Percentiles rank a stretch among this genome's conserved stretches.
Conservation (phyloP, 75 land plant species). For the Ceratopteris richardii region DNA sequence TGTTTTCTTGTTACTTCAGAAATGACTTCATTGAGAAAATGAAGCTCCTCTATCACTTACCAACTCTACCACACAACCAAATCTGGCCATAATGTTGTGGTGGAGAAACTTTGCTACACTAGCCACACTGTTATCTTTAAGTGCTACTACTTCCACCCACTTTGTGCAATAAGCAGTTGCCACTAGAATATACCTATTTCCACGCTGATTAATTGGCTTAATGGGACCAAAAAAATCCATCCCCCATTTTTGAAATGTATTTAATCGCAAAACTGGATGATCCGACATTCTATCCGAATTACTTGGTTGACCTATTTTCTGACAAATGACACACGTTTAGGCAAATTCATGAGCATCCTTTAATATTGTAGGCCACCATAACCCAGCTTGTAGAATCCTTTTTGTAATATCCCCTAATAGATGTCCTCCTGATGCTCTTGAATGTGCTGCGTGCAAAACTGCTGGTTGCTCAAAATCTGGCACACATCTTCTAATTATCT, state of each 20-base stretch:
- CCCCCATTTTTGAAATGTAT: slow-evolving; percentile 5
- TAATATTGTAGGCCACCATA: background rate
- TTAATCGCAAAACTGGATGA: slow-evolving; percentile 3
- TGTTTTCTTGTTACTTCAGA: background rate
- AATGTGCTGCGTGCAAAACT: slow-evolving; percentile 1
- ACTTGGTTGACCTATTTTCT: background rate
- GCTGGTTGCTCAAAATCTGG: background rate
- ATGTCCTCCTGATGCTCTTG: slow-evolving; percentile 1
- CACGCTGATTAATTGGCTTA: background rate
- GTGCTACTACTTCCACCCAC: slow-evolving; percentile 15
- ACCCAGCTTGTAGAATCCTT: slow-evolving; percentile 6
- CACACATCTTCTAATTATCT: background rate
- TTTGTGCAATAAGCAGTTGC: slow-evolving; percentile 13
- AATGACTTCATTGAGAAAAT: background rate
- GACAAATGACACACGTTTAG: slow-evolving; percentile 1
- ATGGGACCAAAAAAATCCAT: slow-evolving; percentile 10
- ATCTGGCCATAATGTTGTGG: slow-evolving; percentile 1
- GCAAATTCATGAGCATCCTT: slow-evolving; percentile 1
- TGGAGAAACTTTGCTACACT: slow-evolving; percentile 6
- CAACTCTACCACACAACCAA: background rate
- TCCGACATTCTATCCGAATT: background rate
- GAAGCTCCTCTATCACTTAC: background rate
- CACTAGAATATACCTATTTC: slow-evolving; percentile 2
- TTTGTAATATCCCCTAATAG: background rate
- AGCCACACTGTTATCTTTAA: background rate